phyloP scores from a whole-genome alignment of 495 filamentous ascomycete genomes.

The Hypoxylon rickii region DNA sequence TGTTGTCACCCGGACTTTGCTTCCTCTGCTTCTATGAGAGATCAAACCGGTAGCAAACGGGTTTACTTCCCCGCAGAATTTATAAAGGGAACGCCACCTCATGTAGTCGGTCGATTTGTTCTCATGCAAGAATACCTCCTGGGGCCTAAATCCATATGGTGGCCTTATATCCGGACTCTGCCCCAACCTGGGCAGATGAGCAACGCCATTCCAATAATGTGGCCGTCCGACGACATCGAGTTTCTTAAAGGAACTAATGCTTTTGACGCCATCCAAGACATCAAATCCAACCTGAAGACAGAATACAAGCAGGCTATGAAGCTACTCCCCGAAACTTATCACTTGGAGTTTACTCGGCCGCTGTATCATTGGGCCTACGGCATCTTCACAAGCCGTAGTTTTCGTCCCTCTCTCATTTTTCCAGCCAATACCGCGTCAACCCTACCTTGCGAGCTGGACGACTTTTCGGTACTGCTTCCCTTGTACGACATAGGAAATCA shows the following conservation, averaged over 20 bases:
- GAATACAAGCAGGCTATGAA: conserved; percentile 52
- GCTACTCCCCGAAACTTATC: conserved; percentile 40
- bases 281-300: conserved; percentile 43
- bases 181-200: conserved; percentile 52
- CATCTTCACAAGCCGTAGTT: conserved; percentile 60
- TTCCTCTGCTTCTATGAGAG: conserved; percentile 7
- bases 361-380: conserved; percentile 61
- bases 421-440: conserved; percentile 28
- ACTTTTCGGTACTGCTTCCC: conserved; percentile 58
- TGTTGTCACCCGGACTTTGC: conserved; percentile 33
- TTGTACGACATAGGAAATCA: conserved; percentile 60
- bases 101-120: conserved; percentile 55
- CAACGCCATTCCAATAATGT: conserved; percentile 47
- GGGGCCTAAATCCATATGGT: conserved; percentile 53
- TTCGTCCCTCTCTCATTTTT: conserved; percentile 52
- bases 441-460: conserved; percentile 41
- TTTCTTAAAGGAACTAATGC: conserved; percentile 57
- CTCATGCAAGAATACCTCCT: conserved; percentile 54
- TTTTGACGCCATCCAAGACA: conserved; percentile 49
- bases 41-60: background rate
- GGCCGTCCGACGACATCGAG: conserved; percentile 50
- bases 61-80: conserved; percentile 44
- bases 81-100: conserved; percentile 43
- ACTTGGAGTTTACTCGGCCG: conserved; percentile 44
- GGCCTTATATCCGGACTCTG: conserved; percentile 54